A percentile compares a stretch with the other conserved stretches of the same genome.
Conservation (phyloP, 73 alveolate genomes). For the Diophrys sp. region DNA sequence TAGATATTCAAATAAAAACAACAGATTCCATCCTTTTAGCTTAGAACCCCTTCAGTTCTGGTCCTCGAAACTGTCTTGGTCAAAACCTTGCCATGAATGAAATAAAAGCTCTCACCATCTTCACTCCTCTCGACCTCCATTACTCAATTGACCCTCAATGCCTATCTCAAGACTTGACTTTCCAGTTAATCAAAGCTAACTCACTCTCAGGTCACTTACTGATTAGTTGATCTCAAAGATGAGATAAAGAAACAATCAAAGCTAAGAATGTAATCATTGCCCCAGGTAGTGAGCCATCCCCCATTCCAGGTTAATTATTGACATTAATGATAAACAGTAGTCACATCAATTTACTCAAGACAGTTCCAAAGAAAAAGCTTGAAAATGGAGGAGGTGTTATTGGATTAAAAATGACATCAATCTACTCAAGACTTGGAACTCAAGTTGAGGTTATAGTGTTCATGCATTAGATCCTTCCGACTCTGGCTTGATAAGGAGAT, state of each 20-base stretch:
- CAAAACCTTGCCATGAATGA: too few species aligned
- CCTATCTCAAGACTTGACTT: too few species aligned
- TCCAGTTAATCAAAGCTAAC: too few species aligned
- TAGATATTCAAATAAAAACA: too few species aligned
- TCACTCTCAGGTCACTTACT: too few species aligned
- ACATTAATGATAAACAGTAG: conserved; percentile 73
- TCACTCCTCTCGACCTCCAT: too few species aligned
- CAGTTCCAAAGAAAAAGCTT: conserved; percentile 89
- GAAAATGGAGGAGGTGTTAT: conserved; percentile 97
- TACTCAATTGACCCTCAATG: too few species aligned
- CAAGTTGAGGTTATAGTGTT: conserved; percentile 92
- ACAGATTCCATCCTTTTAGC: too few species aligned
- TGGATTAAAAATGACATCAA: conserved; percentile 95
- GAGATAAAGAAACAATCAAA: conserved; percentile 58
- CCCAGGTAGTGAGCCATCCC: conserved; percentile 90
- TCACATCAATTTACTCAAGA: conserved; percentile 67
- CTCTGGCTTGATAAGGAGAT: conserved; percentile 86
- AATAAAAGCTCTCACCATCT: too few species aligned
- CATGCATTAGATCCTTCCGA: conserved; percentile 61
- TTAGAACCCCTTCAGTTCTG: too few species aligned
- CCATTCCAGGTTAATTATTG: conserved; percentile 78
- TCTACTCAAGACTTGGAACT: conserved; percentile 91
- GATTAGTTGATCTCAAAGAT: conserved; percentile 48
- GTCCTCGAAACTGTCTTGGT: too few species aligned
- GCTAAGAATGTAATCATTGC: conserved; percentile 88